These are phyloP conservation scores for Leishmania guyanensis DNA, from an alignment of 208 protist genomes.

Conservation along the genomic window DNA sequence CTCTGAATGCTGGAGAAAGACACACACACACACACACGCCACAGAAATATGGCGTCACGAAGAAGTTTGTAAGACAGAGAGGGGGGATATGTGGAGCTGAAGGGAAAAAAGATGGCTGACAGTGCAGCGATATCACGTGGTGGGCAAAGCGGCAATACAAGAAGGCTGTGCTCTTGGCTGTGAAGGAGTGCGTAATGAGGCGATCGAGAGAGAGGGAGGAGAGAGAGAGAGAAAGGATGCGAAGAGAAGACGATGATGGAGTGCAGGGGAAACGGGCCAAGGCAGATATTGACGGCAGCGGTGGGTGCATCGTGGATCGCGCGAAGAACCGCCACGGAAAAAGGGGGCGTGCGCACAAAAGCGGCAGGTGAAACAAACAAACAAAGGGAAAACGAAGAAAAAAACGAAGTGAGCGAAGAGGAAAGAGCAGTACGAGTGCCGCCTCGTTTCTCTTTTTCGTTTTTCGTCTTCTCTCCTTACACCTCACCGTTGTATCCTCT, in stretches of 20 bases:
- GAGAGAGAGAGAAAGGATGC: background rate
- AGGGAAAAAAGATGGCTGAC: background rate
- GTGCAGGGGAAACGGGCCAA: background rate
- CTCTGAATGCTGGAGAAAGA: background rate
- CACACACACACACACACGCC: background rate
- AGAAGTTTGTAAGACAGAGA: background rate
- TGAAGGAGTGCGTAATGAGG: background rate
- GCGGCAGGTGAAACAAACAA: background rate
- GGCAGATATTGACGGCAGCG: background rate
- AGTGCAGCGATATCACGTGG: background rate
- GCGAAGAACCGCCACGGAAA: background rate
- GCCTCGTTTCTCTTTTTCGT: background rate
- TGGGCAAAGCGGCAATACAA: background rate
- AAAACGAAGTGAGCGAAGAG: background rate
- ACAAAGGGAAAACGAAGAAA: background rate
- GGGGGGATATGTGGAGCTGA: background rate
- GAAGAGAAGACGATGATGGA: background rate
- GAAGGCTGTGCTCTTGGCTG: background rate
- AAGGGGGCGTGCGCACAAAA: background rate
- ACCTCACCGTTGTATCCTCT: background rate
- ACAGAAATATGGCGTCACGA: background rate
- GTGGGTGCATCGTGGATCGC: no score
- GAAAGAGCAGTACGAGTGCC: background rate
- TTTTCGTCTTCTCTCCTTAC: background rate
- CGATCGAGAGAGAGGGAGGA: background rate